Base-by-base conservation (phyloP, 768 basidiomycete species). In the Rubroboletus pulcherrimus region DNA sequence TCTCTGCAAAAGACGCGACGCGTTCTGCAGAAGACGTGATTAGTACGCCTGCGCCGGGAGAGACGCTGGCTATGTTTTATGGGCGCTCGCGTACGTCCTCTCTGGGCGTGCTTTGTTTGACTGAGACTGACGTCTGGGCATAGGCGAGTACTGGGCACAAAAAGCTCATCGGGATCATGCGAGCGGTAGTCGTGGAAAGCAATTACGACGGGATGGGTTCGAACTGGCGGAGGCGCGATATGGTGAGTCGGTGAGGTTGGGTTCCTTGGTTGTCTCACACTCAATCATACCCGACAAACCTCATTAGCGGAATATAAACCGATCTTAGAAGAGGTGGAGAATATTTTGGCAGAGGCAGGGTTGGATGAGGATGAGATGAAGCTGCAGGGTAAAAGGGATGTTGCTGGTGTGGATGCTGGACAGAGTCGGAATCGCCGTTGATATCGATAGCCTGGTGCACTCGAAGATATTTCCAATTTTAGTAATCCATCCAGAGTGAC, bases 301-400 rank as follows among this genome's bases (percentile, higher is more conserved):
- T 15, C 29, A 1, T 37, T 65, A 91, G 89, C 73, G n/a, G 76
- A 75, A 35, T 96, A 96, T 66, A 90, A 92, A 63, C 93, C 92
- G 0, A 79, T 91, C 7, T 69, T 95, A 17, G 75, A 85, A 58
- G 89, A 94, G 66, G 87, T 93, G 3, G 91, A 92, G 66, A 86
- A 81, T 61, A 93, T 94, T 41, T 70, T 93, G 49, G 82, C 80
- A 10, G 91, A 91, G 62, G 92, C 93, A 0, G 93, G 91, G 0
- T 69, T 94, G 49, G 90, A 94, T 55, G 88, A 89, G 57, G 87
- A 89, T 21, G 90, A 92, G 63, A 89, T 91, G 80, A 77, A 77
- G 62, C 75, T 73, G 56, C 79, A 80, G 24, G 84, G 83, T 5
- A 78, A 74, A 17, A 78, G 77, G 72, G 51, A 67, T 55, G 64